Percentiles rank a stretch among this genome's conserved stretches.
Conservation (phyloP, 2,329 filamentous ascomycete species). For the Fusarium sp. region DNA sequence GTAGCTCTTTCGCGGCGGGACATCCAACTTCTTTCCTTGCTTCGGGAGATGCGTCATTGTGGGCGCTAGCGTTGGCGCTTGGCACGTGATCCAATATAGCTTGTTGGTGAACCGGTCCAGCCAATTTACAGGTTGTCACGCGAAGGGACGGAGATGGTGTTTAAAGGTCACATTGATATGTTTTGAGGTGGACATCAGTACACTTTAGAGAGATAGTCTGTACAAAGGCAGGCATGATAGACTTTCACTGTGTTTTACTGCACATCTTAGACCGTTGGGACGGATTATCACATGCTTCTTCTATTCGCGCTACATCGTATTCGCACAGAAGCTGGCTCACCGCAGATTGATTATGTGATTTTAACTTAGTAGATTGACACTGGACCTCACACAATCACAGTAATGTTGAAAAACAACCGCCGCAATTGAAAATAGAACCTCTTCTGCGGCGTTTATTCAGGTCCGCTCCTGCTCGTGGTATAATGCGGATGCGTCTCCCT, state of each 20-base stretch:
- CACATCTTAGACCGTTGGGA: not conserved
- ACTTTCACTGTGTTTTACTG: too few relatives aligned
- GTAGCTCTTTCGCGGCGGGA: conserved; percentile 37
- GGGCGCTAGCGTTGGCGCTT: conserved; percentile 42
- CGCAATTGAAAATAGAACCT: conserved; percentile 9
- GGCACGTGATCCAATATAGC: conserved; percentile 40
- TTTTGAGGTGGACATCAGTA: not conserved
- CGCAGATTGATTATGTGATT: conserved; percentile 7
- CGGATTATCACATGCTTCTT: conserved; percentile 22
- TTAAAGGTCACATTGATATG: conserved; percentile 26
- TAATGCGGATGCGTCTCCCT: conserved; percentile 32
- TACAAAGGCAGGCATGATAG: not conserved
- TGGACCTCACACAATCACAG: not conserved
- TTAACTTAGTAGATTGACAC: not conserved
- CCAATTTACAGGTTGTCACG: conserved; percentile 19
- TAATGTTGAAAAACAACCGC: not conserved
- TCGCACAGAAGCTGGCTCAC: conserved; percentile 26
- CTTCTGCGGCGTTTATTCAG: conserved; percentile 32
- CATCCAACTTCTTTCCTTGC: conserved; percentile 44
- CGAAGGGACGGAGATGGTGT: conserved; percentile 7
- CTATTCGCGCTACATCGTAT: conserved; percentile 10
- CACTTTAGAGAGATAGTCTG: not conserved
- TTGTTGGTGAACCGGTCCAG: not conserved
- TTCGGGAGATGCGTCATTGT: conserved; percentile 49
- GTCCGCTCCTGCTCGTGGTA: conserved; percentile 33